Conservation (phyloP, 495 filamentous ascomycete genomes). For the Xylaria intraflava region DNA sequence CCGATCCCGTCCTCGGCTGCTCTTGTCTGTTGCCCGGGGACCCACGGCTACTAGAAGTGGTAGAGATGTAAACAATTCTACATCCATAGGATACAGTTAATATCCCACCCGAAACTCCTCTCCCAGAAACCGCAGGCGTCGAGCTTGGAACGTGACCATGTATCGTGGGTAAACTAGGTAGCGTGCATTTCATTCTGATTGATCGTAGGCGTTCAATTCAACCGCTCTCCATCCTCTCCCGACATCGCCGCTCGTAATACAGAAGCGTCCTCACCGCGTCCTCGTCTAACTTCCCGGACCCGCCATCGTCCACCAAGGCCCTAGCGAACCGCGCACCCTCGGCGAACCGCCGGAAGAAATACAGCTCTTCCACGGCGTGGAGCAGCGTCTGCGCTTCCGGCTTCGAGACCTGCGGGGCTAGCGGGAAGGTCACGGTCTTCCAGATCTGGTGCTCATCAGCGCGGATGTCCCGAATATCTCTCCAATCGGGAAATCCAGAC, state of each 20-base stretch:
- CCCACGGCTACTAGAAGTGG: neutral
- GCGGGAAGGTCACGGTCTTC: conserved; percentile 35
- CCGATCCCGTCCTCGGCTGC: too few relatives aligned
- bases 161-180: too few relatives aligned
- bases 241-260: conserved; percentile 33
- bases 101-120: neutral
- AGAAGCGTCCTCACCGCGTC: conserved; percentile 30
- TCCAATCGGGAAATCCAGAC: neutral
- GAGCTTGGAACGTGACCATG: neutral
- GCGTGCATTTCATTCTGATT: too few relatives aligned
- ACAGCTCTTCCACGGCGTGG: conserved; percentile 52
- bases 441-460: conserved; percentile 28
- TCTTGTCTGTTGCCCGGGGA: neutral
- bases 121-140: neutral
- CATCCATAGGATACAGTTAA: neutral
- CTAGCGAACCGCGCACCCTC: conserved; percentile 34
- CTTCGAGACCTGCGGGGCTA: conserved; percentile 27
- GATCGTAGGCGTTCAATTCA: neutral
- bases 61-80: conserved; percentile 4
- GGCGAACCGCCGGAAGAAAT: conserved; percentile 44
- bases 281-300: conserved; percentile 24
- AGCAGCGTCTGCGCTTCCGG: conserved; percentile 41
- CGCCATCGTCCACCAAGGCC: conserved; percentile 23
- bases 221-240: conserved; percentile 6
- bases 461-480: too few relatives aligned